Base-by-base conservation (phyloP, 2,329 filamentous ascomycete species). In the Trichoderma semiorbis region DNA sequence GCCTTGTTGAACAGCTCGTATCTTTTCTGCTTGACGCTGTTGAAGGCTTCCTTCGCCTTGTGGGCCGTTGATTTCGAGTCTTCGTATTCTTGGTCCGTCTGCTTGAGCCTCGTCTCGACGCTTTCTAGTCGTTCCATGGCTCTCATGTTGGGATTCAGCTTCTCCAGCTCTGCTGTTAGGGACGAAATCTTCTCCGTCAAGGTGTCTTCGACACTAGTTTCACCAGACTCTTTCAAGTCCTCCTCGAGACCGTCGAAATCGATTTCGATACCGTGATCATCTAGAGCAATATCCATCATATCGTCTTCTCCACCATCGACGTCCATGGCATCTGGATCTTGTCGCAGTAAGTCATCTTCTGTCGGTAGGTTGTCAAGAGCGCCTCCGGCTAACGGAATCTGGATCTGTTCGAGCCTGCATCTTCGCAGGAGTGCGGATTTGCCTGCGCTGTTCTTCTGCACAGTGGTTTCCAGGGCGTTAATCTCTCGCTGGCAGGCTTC, bases 121-220 rank as follows among this genome's bases (percentile, higher is more conserved):
- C 90, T 91, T 78, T 96, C 93, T 6, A 99, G 87, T 64, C 95
- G 93, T 79, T 98, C 94, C 81, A 95, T 94, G 10, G 95, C 96
- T 77, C 95, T 93, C 90, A 97, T 97, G 81, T 99, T 98, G 30
- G 96, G 96, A 73, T 96, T 95, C 81, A 98, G 91, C 82, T 97
- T 97, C 79, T 97, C 94, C 24, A 99, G 89, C 76, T 97, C 93
- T 36, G 87, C 85, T 58, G 91, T 90, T 11, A 99, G 86, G 32
- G 87, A 87, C 24, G 88, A 85, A 74, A 99, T 94, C 77, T 90
- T 91, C 69, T 97, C 93, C 68, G 92, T 89, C 2, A 99, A 86
- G 72, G 88, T 87, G 60, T 93, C 89, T 78, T 98, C 95, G 28
- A 92, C 83, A 73, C 90, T 89, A 21, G 91, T 86, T 70, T 92